Evolutionary conservation across 306 rosid genomes (phyloP), one percentile per base, ranked within the genome.

Genomic region (Rosa chinensis): DNA sequence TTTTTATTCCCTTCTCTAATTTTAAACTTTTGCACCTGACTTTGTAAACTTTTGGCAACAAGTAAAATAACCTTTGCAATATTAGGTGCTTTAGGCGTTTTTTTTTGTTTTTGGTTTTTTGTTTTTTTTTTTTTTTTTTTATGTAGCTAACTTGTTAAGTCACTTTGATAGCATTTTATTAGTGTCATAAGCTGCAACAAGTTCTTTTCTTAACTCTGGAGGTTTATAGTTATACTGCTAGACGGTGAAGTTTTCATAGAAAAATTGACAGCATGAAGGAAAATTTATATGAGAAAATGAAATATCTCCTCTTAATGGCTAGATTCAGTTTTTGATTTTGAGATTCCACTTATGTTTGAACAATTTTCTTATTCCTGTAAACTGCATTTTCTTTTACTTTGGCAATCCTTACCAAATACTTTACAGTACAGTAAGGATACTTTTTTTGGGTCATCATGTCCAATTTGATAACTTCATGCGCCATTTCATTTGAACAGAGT

Each of bases 251-350:
- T 58, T 63, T 81, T 44, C 61, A 21, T 63, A 18, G 44, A 14
- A 42, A 59, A 77, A 56, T n/a, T 66, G 21, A 49, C 11, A 49
- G 61, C 61, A 71, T 72, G 63, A 50, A 52, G 10, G 45, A 52
- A 28, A 14, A 52, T 10, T 35, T 47, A 5, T 14, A 35, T 7
- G 21, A 35, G 1, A 66, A 66, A 66, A 6, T 66, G 70, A 37
- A 64, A 28, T 5, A 37, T 16, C 44, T 48, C 58, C 6, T 49
- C 37, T 16, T 71, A 23, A 48, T 11, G 6, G 25, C 16, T 45
- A 25, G 58, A 44, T 70, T 70, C 16, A 70, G 75, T 47, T 70
- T 44, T 25, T 71, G 44, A 4, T 32, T 32, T 72, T 49, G 75
- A 70, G 56, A 48, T 70, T 47, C 40, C 20, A 72, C 47, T 17